A percentile compares a stretch with the other conserved stretches of the same genome.
phyloP scores from a whole-genome alignment of 345 rosid species.

The Schrenkiella parvula region DNA sequence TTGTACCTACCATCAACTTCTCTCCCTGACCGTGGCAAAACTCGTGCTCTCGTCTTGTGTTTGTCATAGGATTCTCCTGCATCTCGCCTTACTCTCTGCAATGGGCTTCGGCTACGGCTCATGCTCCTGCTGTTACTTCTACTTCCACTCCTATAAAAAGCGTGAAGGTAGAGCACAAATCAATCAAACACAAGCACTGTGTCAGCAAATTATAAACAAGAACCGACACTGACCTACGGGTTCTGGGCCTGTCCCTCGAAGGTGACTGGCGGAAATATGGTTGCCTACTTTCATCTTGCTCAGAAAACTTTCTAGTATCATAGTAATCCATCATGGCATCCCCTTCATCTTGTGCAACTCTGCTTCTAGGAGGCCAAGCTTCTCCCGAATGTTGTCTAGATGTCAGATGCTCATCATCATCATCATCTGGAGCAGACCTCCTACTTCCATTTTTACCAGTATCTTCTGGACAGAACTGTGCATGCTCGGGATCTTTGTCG shows the following conservation, averaged over 20 bases:
- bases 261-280: conserved; percentile 56
- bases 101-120: conserved; percentile 77
- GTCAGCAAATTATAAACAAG: background rate
- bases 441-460: conserved; percentile 43
- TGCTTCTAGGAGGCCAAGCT: conserved; percentile 46
- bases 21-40: conserved; percentile 52
- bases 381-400: conserved; percentile 47
- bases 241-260: conserved; percentile 49
- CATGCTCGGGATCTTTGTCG: conserved; percentile 47
- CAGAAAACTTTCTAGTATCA: conserved; percentile 68
- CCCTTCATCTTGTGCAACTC: conserved; percentile 45
- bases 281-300: conserved; percentile 71
- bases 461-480: conserved; percentile 43
- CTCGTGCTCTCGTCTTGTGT: conserved; percentile 50
- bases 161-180: background rate
- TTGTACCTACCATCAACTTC: conserved; percentile 75
- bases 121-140: conserved; percentile 50
- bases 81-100: conserved; percentile 57
- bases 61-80: conserved; percentile 62
- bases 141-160: conserved; percentile 29
- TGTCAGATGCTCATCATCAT: conserved; percentile 24
- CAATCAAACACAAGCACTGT: conserved; percentile 5
- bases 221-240: conserved; percentile 44
- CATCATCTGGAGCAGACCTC: conserved; percentile 43
- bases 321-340: conserved; percentile 47